phyloP scores from a whole-genome alignment of 495 filamentous ascomycete genomes.

The Annulohypoxylon stygium region DNA sequence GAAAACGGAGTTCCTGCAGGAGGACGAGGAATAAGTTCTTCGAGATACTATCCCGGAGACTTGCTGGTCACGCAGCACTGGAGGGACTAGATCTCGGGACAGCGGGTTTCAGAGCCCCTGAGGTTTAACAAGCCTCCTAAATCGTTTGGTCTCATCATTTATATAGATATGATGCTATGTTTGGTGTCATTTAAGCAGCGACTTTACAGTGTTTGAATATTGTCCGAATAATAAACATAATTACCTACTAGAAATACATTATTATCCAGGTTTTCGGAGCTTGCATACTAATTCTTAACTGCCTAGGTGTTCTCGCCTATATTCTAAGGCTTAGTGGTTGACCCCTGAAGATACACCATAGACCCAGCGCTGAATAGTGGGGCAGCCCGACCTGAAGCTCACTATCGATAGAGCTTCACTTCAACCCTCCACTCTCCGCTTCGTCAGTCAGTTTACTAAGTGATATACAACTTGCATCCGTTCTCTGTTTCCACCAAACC shows the following conservation, averaged over 20 bases:
- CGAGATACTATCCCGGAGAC: background rate
- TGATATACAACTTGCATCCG: background rate
- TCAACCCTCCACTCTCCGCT: constrained; percentile 13
- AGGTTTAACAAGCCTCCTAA: background rate
- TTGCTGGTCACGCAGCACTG: background rate
- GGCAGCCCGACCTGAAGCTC: constrained; percentile 15
- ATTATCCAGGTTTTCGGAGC: background rate
- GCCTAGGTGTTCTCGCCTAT: background rate
- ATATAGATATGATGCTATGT: constrained; percentile 8
- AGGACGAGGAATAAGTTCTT: constrained; percentile 53
- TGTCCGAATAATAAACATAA: constrained; percentile 1
- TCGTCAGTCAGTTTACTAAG: background rate
- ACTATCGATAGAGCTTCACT: constrained; percentile 36
- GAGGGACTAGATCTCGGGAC: background rate
- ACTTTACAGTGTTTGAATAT: constrained; percentile 1
- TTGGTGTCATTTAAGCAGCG: background rate
- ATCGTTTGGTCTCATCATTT: background rate
- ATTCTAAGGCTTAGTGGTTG: background rate
- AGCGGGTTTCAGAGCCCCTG: background rate
- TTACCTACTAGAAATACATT: background rate
- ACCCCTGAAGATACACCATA: constrained; percentile 1
- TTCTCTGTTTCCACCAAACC: background rate
- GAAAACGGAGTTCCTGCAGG: constrained; percentile 70
- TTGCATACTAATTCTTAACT: background rate
- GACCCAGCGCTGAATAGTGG: constrained; percentile 21